Base-by-base conservation (phyloP, 495 filamentous ascomycete genomes). In the Podospora conica region DNA sequence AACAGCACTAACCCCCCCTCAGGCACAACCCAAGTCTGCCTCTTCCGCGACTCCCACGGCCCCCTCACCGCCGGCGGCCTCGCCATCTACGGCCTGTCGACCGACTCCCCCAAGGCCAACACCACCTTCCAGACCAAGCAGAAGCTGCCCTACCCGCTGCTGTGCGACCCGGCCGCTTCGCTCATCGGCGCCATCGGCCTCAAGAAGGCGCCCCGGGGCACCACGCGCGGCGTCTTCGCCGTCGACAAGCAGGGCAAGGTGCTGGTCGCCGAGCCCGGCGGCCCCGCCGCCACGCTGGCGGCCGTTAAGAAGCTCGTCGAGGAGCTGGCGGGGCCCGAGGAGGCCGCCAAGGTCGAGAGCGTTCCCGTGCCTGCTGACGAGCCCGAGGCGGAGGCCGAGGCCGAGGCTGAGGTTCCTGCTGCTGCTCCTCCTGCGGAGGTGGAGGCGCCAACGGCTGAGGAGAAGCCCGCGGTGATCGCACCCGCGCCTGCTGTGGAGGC, bases 11-110 rank as follows among this genome's bases (percentile, higher is more conserved):
- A 69, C 27, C 8, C 11, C 21, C 40, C n/a, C 23, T 3, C 29
- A 96, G 93, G 93, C 81, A 98, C 92, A 53, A 91, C 83, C 28
- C 95, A 98, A 87, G 95, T 84, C 60, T 97, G 95, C 77, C 80
- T 93, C 66, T 98, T 98, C 81, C 86, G 94, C 68, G 95, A 98
- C 82, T 79, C 83, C 12, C 88, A 94, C 78, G 77, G 79, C n/a
- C 75, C 85, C 61, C 82, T 98, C 56, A 91, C 86, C n/a, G 83
- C 86, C n/a, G 87, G 84, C 31, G 94, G 95, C 23, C 84, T 96
- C 55, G 81, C 88, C 66, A 89, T 98, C 74, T 98, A 90, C 75
- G 95, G 95, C 24, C 86, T 98, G 22, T 95, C 91, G 12, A 84
- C 86, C 63, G 95, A 98, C 79, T 88, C 86, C 9, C 87, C 92